These are phyloP conservation scores for Gilbertella persicaria DNA, from an alignment of 371 early-diverging fungal genomes.

Conservation along the genomic window DNA sequence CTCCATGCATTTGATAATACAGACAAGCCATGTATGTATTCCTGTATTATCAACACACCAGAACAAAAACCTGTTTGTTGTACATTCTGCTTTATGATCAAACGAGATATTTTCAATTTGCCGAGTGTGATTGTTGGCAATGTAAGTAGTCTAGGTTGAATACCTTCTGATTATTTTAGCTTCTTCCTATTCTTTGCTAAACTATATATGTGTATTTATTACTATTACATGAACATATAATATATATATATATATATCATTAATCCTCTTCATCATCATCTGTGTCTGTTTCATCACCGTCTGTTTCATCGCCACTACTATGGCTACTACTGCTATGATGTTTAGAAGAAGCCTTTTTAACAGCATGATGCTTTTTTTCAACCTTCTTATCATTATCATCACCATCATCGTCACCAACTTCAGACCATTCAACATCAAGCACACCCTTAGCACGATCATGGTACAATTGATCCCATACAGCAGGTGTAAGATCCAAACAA, in stretches of 20 bases:
- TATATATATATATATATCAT: neutral
- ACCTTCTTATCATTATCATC: neutral
- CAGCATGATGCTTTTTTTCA: neutral
- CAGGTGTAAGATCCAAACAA: constrained; percentile 56
- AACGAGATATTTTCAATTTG: constrained; percentile 88
- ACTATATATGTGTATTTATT: neutral
- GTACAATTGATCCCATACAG: constrained; percentile 60
- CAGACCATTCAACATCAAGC: constrained; percentile 58
- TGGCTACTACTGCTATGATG: neutral
- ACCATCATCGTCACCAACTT: constrained; percentile 11
- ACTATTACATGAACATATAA: neutral
- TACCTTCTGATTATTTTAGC: neutral
- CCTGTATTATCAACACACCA: constrained; percentile 72
- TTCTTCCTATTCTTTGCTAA: neutral
- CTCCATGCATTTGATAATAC: constrained; percentile 88
- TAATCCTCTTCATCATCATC: neutral
- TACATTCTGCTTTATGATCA: constrained; percentile 90
- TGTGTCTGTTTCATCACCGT: neutral
- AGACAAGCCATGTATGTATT: constrained; percentile 78
- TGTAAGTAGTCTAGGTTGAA: constrained; percentile 24
- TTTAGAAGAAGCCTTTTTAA: no score
- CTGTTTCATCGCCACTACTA: no score
- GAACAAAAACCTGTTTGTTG: constrained; percentile 72
- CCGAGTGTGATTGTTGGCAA: constrained; percentile 87
- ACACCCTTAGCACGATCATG: constrained; percentile 47